Evolutionary conservation across 1,284 basidiomycete genomes (phyloP).

Genomic region (Athelia sp.): DNA sequence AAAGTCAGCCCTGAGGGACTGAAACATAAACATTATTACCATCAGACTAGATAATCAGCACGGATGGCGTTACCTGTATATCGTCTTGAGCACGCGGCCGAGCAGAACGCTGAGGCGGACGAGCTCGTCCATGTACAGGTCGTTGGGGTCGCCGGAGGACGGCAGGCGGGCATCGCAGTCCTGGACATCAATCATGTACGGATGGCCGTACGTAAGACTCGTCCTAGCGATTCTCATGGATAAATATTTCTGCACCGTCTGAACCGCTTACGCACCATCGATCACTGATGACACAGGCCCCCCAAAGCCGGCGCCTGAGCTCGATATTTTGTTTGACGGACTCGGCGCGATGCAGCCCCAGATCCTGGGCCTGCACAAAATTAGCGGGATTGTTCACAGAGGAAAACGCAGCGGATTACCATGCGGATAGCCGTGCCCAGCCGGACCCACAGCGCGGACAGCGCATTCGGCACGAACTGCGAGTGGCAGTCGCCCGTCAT

Average conservation of each 20-base stretch:
- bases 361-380: slow-evolving; percentile 73
- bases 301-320: slow-evolving; percentile 83
- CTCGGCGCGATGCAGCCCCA: slow-evolving; percentile 86
- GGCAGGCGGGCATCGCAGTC: slow-evolving; percentile 92
- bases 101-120: slow-evolving; percentile 84
- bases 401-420: slow-evolving; percentile 41
- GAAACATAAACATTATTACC: slow-evolving; percentile 4
- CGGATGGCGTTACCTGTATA: slow-evolving; percentile 61
- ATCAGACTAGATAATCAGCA: slow-evolving; percentile 4
- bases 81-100: slow-evolving; percentile 85
- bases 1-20: slow-evolving; percentile 84
- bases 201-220: slow-evolving; percentile 77
- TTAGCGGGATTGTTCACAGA: background rate
- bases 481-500: slow-evolving; percentile 80
- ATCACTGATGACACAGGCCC: slow-evolving; percentile 86
- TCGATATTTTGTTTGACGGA: slow-evolving; percentile 77
- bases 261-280: slow-evolving; percentile 59
- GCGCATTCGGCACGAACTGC: slow-evolving; percentile 69
- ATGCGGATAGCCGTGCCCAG: slow-evolving; percentile 80
- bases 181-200: slow-evolving; percentile 88
- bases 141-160: slow-evolving; percentile 66
- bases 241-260: slow-evolving; percentile 3
- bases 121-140: slow-evolving; percentile 80
- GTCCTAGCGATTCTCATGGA: slow-evolving; percentile 41
- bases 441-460: slow-evolving; percentile 75